phyloP scores from a whole-genome alignment of 2,329 filamentous ascomycete genomes.

The Pseudogymnoascus sp. region DNA sequence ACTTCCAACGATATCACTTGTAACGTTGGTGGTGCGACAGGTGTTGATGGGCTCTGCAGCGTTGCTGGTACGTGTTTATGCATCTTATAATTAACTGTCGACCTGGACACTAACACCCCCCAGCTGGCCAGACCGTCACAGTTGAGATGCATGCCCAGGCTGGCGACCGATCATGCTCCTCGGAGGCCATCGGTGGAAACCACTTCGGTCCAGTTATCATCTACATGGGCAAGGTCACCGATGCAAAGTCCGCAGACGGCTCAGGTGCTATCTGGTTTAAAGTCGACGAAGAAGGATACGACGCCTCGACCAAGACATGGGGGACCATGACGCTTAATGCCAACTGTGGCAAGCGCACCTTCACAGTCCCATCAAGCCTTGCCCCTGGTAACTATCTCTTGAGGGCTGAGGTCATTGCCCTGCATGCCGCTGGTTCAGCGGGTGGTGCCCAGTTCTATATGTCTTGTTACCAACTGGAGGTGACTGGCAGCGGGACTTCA shows the following conservation, averaged over 20 bases:
- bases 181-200: constrained; percentile 39
- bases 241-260: constrained; percentile 38
- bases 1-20: constrained; percentile 39
- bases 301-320: constrained; percentile 15
- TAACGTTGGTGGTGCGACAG: constrained; percentile 33
- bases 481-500: constrained; percentile 34
- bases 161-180: constrained; percentile 37
- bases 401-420: constrained; percentile 43
- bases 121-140: constrained; percentile 39
- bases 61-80: background rate
- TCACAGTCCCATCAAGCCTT: constrained; percentile 42
- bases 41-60: constrained; percentile 26
- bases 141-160: constrained; percentile 47
- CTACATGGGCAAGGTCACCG: constrained; percentile 38
- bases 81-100: constrained; percentile 26
- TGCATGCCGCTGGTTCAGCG: constrained; percentile 38
- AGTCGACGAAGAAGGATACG: constrained; percentile 29
- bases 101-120: constrained; percentile 39
- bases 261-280: constrained; percentile 41
- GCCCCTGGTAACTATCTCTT: constrained; percentile 47
- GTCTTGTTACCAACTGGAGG: constrained; percentile 36
- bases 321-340: constrained; percentile 13
- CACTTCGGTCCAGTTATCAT: constrained; percentile 37
- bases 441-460: constrained; percentile 33
- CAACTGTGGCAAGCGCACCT: constrained; percentile 38